These are phyloP conservation scores for Papiliotrema terrestris DNA, from an alignment of 1,284 basidiomycete genomes.

Conservation along the genomic window DNA sequence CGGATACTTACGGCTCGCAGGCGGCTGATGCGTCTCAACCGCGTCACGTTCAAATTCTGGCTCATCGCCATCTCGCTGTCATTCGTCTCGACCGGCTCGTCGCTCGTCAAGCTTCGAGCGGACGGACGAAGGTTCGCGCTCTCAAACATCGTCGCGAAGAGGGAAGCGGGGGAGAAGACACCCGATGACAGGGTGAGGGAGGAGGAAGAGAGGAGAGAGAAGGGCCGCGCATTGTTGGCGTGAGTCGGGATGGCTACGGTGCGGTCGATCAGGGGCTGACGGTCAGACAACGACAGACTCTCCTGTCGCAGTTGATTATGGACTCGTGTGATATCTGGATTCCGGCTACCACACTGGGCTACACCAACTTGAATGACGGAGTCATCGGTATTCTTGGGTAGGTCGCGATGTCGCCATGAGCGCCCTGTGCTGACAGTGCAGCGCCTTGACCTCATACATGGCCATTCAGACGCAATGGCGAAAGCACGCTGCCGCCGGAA, in stretches of 20 bases:
- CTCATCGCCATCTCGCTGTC: conserved; percentile 79
- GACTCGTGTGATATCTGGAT: conserved; percentile 63
- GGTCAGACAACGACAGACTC: conserved; percentile 40
- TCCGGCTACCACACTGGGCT: conserved; percentile 77
- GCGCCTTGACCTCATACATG: conserved; percentile 52
- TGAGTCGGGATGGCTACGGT: conserved; percentile 11
- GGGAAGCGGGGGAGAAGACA: conserved; percentile 29
- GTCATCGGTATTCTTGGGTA: conserved; percentile 78
- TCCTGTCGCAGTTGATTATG: conserved; percentile 45
- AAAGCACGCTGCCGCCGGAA: conserved; percentile 37
- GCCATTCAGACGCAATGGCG: conserved; percentile 49
- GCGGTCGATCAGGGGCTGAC: neutral
- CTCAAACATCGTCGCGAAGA: conserved; percentile 28
- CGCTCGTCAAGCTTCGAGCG: conserved; percentile 45
- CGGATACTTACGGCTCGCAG: conserved; percentile 45
- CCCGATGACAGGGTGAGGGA: conserved; percentile 28
- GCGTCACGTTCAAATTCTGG: conserved; percentile 84
- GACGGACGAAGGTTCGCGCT: conserved; percentile 44
- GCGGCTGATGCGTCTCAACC: conserved; percentile 63
- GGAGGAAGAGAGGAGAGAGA: conserved; percentile 40
- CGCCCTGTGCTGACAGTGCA: conserved; percentile 12
- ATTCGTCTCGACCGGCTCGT: conserved; percentile 56
- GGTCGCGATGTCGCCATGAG: conserved; percentile 29
- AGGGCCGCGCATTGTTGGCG: conserved; percentile 44
- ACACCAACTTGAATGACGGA: conserved; percentile 81